Percentiles rank a stretch among this genome's conserved stretches.
Conservation (phyloP, 805 yeast species). For the Blastobotrys americana region DNA sequence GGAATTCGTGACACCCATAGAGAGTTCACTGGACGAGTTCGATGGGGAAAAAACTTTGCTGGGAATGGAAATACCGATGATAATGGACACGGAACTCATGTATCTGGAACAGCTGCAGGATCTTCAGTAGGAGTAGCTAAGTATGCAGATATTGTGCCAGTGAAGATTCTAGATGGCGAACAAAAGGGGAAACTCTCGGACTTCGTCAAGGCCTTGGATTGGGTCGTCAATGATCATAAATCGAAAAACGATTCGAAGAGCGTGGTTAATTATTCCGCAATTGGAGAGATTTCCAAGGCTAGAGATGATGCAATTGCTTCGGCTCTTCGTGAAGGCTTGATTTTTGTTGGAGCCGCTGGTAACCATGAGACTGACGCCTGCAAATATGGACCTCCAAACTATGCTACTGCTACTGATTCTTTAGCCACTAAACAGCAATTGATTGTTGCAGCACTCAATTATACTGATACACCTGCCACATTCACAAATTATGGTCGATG, state of each 20-base stretch:
- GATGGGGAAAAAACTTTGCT: slow-evolving; percentile 81
- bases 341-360: slow-evolving; percentile 95
- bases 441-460: slow-evolving; percentile 92
- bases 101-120: slow-evolving; percentile 95
- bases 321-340: slow-evolving; percentile 80
- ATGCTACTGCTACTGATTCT: slow-evolving; percentile 3
- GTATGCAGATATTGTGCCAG: slow-evolving; percentile 49
- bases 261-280: slow-evolving; percentile 77
- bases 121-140: slow-evolving; percentile 67
- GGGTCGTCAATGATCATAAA: slow-evolving; percentile 65
- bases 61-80: slow-evolving; percentile 70
- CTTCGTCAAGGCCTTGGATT: slow-evolving; percentile 54
- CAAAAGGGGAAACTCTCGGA: slow-evolving; percentile 54
- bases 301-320: slow-evolving; percentile 84
- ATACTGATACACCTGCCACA: slow-evolving; percentile 83
- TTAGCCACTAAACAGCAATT: slow-evolving; percentile 46
- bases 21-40: slow-evolving; percentile 78
- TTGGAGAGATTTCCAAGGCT: slow-evolving; percentile 87
- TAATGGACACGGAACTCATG: slow-evolving; percentile 93
- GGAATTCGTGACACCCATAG: slow-evolving; percentile 71
- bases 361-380: slow-evolving; percentile 92
- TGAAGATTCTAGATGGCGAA: slow-evolving; percentile 50
- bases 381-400: slow-evolving; percentile 73
- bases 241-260: slow-evolving; percentile 37
- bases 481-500: slow-evolving; percentile 95